phyloP scores from a whole-genome alignment of 108 stramenopile species.

The Cyclotella cryptica region DNA sequence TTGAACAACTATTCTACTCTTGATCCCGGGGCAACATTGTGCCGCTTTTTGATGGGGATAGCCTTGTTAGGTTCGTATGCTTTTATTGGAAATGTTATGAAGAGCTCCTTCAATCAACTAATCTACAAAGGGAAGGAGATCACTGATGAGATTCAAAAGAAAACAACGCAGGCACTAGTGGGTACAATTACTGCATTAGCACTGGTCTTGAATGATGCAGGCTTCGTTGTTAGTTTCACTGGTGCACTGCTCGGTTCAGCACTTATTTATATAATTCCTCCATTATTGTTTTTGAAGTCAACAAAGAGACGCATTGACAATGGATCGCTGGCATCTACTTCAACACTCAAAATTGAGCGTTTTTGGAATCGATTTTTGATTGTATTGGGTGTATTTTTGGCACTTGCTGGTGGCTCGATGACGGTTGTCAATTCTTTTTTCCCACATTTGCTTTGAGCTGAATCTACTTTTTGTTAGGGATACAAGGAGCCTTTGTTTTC shows the following conservation, averaged over 20 bases:
- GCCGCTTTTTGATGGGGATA: slow-evolving; percentile 83
- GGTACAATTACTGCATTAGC: slow-evolving; percentile 65
- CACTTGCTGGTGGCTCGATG: slow-evolving; percentile 58
- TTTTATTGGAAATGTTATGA: slow-evolving; percentile 69
- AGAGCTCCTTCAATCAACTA: slow-evolving; percentile 46
- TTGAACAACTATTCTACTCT: slow-evolving; percentile 90
- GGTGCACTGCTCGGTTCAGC: slow-evolving; percentile 89
- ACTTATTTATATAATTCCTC: slow-evolving; percentile 90
- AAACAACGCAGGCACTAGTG: slow-evolving; percentile 52
- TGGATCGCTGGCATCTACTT: slow-evolving; percentile 21
- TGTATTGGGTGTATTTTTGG: slow-evolving; percentile 59
- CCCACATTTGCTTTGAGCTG: slow-evolving; percentile 60
- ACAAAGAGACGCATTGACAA: slow-evolving; percentile 35
- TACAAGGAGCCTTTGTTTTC: too few species aligned
- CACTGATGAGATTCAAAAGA: slow-evolving; percentile 38
- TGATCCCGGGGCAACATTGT: slow-evolving; percentile 80
- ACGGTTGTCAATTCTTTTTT: slow-evolving; percentile 66
- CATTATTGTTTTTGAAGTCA: slow-evolving; percentile 72
- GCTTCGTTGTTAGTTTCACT: slow-evolving; percentile 88
- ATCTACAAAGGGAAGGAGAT: slow-evolving; percentile 37
- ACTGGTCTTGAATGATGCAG: slow-evolving; percentile 81
- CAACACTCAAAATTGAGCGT: slow-evolving; percentile 54
- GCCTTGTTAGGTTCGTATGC: slow-evolving; percentile 89
- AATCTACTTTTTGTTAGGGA: not conserved
- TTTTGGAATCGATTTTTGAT: slow-evolving; percentile 64